Base-by-base conservation (phyloP, 345 rosid genomes). In the Hevea brasiliensis region DNA sequence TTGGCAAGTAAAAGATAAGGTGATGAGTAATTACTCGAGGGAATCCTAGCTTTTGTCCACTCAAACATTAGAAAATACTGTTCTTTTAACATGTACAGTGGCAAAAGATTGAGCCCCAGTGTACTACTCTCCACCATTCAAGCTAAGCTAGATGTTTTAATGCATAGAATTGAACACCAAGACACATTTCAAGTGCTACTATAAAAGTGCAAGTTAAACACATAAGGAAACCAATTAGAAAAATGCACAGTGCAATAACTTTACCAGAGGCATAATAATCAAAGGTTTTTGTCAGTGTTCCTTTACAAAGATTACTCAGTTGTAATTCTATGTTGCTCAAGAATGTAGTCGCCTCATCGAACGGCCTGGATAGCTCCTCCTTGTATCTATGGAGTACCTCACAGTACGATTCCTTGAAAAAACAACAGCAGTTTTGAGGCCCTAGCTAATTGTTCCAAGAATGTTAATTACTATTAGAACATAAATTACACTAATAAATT, bases 321-420 rank as follows among this genome's bases (percentile, higher is more conserved):
- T 87, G 89, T 60, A 87, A 87, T 77, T 87, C 86, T 24, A 89
- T 89, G 89, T 68, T 67, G 78, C 56, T 85, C 50, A 89, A 76
- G 85, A 89, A 89, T 35, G 77, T 57, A 26, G 85, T 75, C 10
- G 90, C 92, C 81, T 87, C 91, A 67, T 87, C 79, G 23, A 87
- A 84, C 14, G 89, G 88, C 85, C 79, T 87, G 54, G 89, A 80
- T 61, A 89, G 73, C 76, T 89, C 94, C 72, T 82, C 87, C 73
- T 87, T 89, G 85, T 74, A 89, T 75, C 81, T 84, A 20, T 65
- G 83, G 50, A 89, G 89, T 24, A 85, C 66, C 75, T 86, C 76
- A 82, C 92, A 86, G 70, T 89, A 89, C 35, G 91, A 85, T 75
- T 82, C 87, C 94, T 89, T 64, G 26, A 67, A 26, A n/a, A 26